These are phyloP conservation scores for Neurospora discreta DNA, from an alignment of 495 filamentous ascomycete genomes.

Conservation along the genomic window DNA sequence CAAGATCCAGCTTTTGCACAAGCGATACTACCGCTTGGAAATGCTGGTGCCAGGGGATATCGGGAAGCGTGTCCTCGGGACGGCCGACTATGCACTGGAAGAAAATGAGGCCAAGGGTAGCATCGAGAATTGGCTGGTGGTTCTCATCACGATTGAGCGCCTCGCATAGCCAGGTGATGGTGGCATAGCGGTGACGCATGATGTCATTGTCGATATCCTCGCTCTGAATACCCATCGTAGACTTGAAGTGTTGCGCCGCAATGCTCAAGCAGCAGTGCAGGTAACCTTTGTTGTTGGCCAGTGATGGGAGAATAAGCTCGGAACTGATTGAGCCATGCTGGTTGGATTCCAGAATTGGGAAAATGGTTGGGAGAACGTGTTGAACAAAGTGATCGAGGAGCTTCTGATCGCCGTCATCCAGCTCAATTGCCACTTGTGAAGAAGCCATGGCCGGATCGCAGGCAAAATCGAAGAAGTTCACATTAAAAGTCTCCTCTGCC, in stretches of 20 bases:
- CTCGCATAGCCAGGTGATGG: conserved; percentile 76
- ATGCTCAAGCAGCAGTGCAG: conserved; percentile 94
- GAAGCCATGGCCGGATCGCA: conserved; percentile 44
- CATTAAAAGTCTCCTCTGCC: conserved; percentile 54
- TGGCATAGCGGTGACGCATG: conserved; percentile 82
- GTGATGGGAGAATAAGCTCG: conserved; percentile 69
- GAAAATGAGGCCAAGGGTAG: conserved; percentile 91
- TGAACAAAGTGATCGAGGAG: conserved; percentile 88
- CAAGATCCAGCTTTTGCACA: conserved; percentile 74
- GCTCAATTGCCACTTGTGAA: conserved; percentile 61
- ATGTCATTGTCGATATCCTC: conserved; percentile 85
- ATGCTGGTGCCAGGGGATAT: conserved; percentile 95
- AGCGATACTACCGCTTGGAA: conserved; percentile 83
- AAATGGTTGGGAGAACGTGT: conserved; percentile 76
- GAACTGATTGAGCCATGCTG: conserved; percentile 67
- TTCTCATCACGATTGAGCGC: conserved; percentile 69
- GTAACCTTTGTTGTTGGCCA: conserved; percentile 86
- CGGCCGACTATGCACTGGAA: conserved; percentile 91
- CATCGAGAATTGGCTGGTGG: conserved; percentile 82
- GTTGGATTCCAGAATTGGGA: conserved; percentile 82
- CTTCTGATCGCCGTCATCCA: conserved; percentile 79
- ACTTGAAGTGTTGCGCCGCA: conserved; percentile 87
- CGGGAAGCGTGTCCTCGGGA: conserved; percentile 74
- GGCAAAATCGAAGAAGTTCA: conserved; percentile 66
- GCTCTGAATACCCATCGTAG: conserved; percentile 49